These are phyloP conservation scores for Metschnikowia baotianmanensis DNA, from an alignment of 805 yeast species.

Conservation along the genomic window DNA sequence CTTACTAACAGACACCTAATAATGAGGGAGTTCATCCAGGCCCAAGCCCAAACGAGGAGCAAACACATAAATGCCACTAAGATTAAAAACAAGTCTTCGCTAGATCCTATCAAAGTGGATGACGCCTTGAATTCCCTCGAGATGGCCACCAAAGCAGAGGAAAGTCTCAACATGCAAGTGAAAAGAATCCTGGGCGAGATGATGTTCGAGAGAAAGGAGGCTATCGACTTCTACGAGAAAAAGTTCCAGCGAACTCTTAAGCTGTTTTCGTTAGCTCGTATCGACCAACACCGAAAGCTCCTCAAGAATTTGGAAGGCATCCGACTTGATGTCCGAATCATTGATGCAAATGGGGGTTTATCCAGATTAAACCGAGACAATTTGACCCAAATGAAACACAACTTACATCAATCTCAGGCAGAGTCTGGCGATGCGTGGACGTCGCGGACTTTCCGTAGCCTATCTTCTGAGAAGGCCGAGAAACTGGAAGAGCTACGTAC, in stretches of 20 bases:
- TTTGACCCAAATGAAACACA: conserved; percentile 45
- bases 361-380: conserved; percentile 77
- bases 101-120: conserved; percentile 85
- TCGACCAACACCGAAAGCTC: conserved; percentile 83
- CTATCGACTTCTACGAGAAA: conserved; percentile 55
- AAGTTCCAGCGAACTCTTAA: conserved; percentile 55
- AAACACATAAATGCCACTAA: conserved; percentile 72
- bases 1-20: conserved; percentile 87
- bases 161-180: conserved; percentile 71
- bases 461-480: conserved; percentile 28
- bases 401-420: conserved; percentile 42
- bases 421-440: conserved; percentile 44
- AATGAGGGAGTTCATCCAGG: conserved; percentile 83
- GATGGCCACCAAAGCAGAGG: conserved; percentile 72
- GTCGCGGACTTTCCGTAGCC: conserved; percentile 39
- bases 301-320: conserved; percentile 69
- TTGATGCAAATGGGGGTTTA: conserved; percentile 77
- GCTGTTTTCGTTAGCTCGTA: conserved; percentile 62
- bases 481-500: conserved; percentile 11
- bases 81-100: conserved; percentile 66
- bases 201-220: conserved; percentile 66
- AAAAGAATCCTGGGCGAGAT: conserved; percentile 83
- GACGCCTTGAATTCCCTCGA: conserved; percentile 83
- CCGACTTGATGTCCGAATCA: conserved; percentile 68
- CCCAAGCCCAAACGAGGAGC: conserved; percentile 69